Percentiles rank a stretch among this genome's conserved stretches.
Evolutionary conservation across 2,329 filamentous ascomycete species (phyloP).

Genomic region (Colletotrichum melonis): DNA sequence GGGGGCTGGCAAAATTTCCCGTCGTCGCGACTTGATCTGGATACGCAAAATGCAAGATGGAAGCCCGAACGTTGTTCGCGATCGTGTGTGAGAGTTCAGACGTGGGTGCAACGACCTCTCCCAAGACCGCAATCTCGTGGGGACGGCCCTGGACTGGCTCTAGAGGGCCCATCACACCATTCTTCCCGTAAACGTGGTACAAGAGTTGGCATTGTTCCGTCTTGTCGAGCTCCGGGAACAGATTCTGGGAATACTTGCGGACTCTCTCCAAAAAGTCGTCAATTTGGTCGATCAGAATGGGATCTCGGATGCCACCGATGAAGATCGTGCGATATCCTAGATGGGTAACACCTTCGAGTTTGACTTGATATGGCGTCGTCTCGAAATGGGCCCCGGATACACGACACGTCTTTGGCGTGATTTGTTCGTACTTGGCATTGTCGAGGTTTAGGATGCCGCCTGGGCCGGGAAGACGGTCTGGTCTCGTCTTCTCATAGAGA

Average conservation of each 20-base stretch:
- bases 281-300: constrained; percentile 56
- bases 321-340: constrained; percentile 58
- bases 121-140: constrained; percentile 58
- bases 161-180: constrained; percentile 40
- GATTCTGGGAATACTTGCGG: constrained; percentile 26
- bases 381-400: constrained; percentile 53
- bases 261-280: constrained; percentile 48
- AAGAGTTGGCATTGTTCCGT: constrained; percentile 49
- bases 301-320: constrained; percentile 58
- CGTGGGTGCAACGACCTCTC: constrained; percentile 56
- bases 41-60: constrained; percentile 57
- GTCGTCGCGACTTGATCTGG: constrained; percentile 61
- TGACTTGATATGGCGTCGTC: constrained; percentile 53
- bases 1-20: constrained; percentile 57
- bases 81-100: constrained; percentile 55
- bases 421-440: constrained; percentile 54
- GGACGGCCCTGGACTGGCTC: constrained; percentile 41
- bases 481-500: constrained; percentile 65
- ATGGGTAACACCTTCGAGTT: constrained; percentile 58
- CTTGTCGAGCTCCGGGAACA: constrained; percentile 39
- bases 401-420: constrained; percentile 49
- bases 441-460: constrained; percentile 59
- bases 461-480: constrained; percentile 61
- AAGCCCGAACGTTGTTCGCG: constrained; percentile 43
- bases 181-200: constrained; percentile 58